Evolutionary conservation across 1,139 yeast genomes (phyloP).

Genomic region (Candida albicans): DNA sequence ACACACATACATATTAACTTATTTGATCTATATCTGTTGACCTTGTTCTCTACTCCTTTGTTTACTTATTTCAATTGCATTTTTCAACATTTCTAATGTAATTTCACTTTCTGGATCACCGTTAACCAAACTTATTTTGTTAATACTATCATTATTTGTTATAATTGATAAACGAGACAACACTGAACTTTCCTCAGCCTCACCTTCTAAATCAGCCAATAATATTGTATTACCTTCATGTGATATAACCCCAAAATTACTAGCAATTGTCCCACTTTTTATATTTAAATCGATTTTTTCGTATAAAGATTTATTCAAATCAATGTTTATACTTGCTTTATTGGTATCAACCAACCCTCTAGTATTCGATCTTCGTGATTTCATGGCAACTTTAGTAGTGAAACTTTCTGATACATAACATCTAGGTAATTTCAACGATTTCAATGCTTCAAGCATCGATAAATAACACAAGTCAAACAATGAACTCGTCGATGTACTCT

Average conservation of each 20-base stretch:
- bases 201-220: constrained; percentile 75
- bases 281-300: constrained; percentile 35
- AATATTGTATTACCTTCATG: constrained; percentile 37
- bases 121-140: constrained; percentile 21
- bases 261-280: constrained; percentile 45
- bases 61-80: constrained; percentile 35
- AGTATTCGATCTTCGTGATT: constrained; percentile 37
- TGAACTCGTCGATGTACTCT: constrained; percentile 55
- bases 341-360: constrained; percentile 48
- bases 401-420: constrained; percentile 56
- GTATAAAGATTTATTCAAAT: constrained; percentile 24
- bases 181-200: constrained; percentile 64
- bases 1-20: neutral
- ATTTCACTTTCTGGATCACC: constrained; percentile 31
- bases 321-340: constrained; percentile 33
- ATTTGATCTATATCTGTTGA: constrained; percentile 6
- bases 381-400: constrained; percentile 47
- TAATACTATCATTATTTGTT: constrained; percentile 18
- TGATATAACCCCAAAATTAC: constrained; percentile 65
- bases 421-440: constrained; percentile 61
- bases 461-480: constrained; percentile 76
- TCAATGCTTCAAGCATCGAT: constrained; percentile 64
- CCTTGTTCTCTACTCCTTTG: constrained; percentile 10
- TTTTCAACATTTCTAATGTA: constrained; percentile 44
- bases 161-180: constrained; percentile 44